Conservation (phyloP, 2,329 filamentous ascomycete species). For the Colletotrichum eleusines region DNA sequence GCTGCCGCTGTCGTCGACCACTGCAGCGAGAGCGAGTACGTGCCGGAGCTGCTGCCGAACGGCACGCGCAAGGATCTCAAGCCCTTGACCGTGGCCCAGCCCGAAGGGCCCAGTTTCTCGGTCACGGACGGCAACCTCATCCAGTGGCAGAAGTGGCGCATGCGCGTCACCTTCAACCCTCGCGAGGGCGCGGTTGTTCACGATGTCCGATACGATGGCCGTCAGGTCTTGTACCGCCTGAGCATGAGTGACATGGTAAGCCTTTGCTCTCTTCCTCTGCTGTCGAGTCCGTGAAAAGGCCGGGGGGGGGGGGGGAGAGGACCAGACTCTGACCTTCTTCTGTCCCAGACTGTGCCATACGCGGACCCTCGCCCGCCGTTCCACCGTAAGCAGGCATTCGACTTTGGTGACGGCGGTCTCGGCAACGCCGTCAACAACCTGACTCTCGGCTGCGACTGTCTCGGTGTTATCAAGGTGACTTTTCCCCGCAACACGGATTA, state of each 20-base stretch:
- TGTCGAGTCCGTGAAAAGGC: not conserved
- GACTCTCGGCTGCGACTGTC: conserved; percentile 75
- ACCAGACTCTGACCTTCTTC: not conserved
- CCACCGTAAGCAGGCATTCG: conserved; percentile 71
- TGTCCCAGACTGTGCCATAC: conserved; percentile 33
- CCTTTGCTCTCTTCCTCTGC: too few species aligned
- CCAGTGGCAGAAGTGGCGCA: conserved; percentile 68
- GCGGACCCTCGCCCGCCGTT: conserved; percentile 41
- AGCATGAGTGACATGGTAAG: conserved; percentile 67
- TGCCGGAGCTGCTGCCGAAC: conserved; percentile 55
- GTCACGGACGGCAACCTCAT: conserved; percentile 54
- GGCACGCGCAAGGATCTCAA: conserved; percentile 65
- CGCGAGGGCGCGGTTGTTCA: conserved; percentile 71
- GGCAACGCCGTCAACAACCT: conserved; percentile 76
- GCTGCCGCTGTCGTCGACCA: conserved; percentile 47
- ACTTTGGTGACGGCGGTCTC: conserved; percentile 76
- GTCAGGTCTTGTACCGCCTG: conserved; percentile 68
- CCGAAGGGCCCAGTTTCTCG: conserved; percentile 70
- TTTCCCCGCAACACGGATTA: not conserved
- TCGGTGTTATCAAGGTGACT: conserved; percentile 49
- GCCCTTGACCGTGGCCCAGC: conserved; percentile 71
- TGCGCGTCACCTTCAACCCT: conserved; percentile 70
- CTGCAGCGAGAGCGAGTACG: conserved; percentile 53
- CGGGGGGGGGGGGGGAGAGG: too few species aligned
- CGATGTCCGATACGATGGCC: conserved; percentile 68